Evolutionary conservation across 2,329 filamentous ascomycete genomes (phyloP).

Genomic region (Penicillium psychrosexuale): DNA sequence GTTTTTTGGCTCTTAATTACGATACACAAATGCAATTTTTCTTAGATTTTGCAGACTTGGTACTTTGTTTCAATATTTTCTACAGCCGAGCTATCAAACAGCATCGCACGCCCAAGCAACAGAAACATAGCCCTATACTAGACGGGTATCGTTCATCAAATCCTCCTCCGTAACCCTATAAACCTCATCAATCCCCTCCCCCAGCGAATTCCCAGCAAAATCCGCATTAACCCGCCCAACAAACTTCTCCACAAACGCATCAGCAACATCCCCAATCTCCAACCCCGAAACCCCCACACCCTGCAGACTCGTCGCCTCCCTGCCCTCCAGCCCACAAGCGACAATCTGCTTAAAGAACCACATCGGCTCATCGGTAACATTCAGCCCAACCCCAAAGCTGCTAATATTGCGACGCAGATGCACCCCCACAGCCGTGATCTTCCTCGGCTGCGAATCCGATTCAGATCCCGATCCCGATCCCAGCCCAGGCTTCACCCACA

Average conservation of each 20-base stretch:
- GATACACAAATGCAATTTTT: slow-evolving; percentile 1
- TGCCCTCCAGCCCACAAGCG: slow-evolving; percentile 82
- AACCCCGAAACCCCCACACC: slow-evolving; percentile 45
- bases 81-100: neutral
- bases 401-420: slow-evolving; percentile 81
- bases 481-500: slow-evolving; percentile 61
- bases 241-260: slow-evolving; percentile 38
- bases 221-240: slow-evolving; percentile 39
- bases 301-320: slow-evolving; percentile 71
- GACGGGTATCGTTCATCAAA: slow-evolving; percentile 1
- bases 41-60: neutral
- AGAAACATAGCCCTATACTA: neutral
- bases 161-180: slow-evolving; percentile 39
- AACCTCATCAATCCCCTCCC: slow-evolving; percentile 40
- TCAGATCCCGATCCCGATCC: slow-evolving; percentile 8
- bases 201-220: slow-evolving; percentile 29
- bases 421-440: slow-evolving; percentile 90
- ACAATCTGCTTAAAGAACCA: slow-evolving; percentile 72
- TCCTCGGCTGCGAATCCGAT: slow-evolving; percentile 42
- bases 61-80: neutral
- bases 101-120: neutral
- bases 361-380: slow-evolving; percentile 54
- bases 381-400: slow-evolving; percentile 76
- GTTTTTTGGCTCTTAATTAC: slow-evolving; percentile 9
- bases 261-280: slow-evolving; percentile 39